Base-by-base conservation (phyloP, 1,284 basidiomycete genomes). In the Blastosporella zonata region DNA sequence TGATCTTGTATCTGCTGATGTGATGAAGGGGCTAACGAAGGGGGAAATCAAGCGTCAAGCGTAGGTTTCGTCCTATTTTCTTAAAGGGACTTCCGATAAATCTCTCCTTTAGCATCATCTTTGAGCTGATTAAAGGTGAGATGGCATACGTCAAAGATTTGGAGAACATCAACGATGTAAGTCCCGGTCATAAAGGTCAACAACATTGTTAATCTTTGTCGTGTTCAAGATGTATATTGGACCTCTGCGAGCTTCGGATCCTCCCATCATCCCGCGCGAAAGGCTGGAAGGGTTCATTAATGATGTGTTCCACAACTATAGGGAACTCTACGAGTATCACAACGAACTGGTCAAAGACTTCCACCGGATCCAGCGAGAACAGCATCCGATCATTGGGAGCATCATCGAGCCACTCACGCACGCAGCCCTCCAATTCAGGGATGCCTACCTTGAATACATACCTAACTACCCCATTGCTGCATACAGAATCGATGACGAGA, bases 81-180 rank as follows among this genome's bases (percentile, higher is more conserved):
- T 29, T 44, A 20, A 37, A 22, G 15, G 5, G 18, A 35, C 6
- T 15, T 17, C 40, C 28, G 3, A 42, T 22, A 25, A 21, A 54
- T 28, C 42, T 27, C 38, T 46, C 53, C 28, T 33, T 27, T 54
- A 93, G 91, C 33, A 84, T 90, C 58, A 96, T 98, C 45, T 96
- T 95, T 61, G 97, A 99, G 68, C 70, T 98, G 42, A 96, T 99
- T 63, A 89, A 95, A 63, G 91, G 90, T 51, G 96, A 99, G 68
- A 95, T 96, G 86, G 82, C 86, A 43, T 98, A 97, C 64, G 90
- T 97, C 7, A 86, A 85, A 50, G 97, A 99, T 73, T 69, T 99
- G 29, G 89, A 95, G 62, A 87, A 89, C 48, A 88, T 98, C 48
- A 28, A 25, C 10, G 50, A 41, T 15, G 54, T 53, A 44, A 8